Evolutionary conservation across 2,329 filamentous ascomycete genomes (phyloP).

Genomic region (Polytolypa hystricis): DNA sequence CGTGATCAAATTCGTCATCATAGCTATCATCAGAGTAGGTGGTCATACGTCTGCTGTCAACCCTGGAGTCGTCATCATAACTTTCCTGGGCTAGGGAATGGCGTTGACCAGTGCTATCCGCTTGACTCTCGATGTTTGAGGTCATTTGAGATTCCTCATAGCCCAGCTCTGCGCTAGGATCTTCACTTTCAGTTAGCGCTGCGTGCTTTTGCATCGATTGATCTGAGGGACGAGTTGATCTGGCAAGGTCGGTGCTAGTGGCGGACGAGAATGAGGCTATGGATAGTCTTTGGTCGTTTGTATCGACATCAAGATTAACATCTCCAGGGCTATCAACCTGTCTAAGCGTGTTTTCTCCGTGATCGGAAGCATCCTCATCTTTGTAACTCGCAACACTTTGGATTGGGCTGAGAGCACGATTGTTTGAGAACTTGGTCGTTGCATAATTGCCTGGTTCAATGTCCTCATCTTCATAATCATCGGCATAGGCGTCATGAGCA

Average conservation of each 20-base stretch:
- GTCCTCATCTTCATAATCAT: constrained; percentile 16
- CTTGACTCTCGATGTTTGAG: constrained; percentile 16
- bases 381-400: constrained; percentile 85
- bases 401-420: constrained; percentile 71
- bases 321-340: constrained; percentile 44
- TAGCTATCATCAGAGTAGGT: constrained; percentile 45
- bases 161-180: constrained; percentile 25
- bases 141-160: constrained; percentile 25
- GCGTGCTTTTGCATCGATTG: constrained; percentile 40
- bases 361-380: constrained; percentile 55
- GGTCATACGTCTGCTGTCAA: constrained; percentile 42
- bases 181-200: constrained; percentile 37
- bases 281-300: constrained; percentile 36
- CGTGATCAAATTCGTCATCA: constrained; percentile 46
- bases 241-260: constrained; percentile 46
- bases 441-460: constrained; percentile 38
- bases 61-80: constrained; percentile 38
- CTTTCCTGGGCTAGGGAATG: constrained; percentile 10
- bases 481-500: not conserved
- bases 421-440: constrained; percentile 51
- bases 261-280: constrained; percentile 48
- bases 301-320: constrained; percentile 40
- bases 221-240: constrained; percentile 43
- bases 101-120: constrained; percentile 18
- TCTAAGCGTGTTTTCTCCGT: constrained; percentile 46